A percentile compares a stretch with the other conserved stretches of the same genome.
These are phyloP conservation scores for Corymbia maculata DNA, from an alignment of 345 rosid genomes.

Conservation along the genomic window DNA sequence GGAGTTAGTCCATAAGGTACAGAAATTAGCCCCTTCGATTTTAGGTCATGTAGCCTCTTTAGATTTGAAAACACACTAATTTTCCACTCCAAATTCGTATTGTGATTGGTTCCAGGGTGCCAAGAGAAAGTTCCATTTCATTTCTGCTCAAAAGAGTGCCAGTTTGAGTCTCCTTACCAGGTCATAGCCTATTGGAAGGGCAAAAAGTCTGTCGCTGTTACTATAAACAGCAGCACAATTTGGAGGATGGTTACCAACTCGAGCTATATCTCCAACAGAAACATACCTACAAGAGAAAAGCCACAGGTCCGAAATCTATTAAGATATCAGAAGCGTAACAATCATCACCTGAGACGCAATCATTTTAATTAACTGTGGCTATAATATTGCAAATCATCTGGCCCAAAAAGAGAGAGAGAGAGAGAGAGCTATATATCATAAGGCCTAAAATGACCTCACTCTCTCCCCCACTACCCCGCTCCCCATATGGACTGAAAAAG, in stretches of 20 bases:
- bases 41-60: background rate
- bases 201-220: constrained; percentile 35
- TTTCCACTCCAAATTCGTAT: background rate
- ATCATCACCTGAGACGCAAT: background rate
- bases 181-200: constrained; percentile 81
- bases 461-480: background rate
- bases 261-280: constrained; percentile 84
- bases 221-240: constrained; percentile 81
- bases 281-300: constrained; percentile 39
- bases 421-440: background rate
- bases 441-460: background rate
- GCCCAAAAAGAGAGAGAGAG: background rate
- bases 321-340: background rate
- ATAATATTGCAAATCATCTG: background rate
- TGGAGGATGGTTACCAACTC: constrained; percentile 79
- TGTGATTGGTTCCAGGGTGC: background rate
- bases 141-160: background rate
- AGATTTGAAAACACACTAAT: background rate
- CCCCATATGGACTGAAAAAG: background rate
- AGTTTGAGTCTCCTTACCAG: constrained; percentile 39
- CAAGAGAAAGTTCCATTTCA: background rate
- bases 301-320: background rate
- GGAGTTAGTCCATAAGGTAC: background rate
- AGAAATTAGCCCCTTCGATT: background rate
- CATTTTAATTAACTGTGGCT: background rate